Evolutionary conservation across 805 yeast genomes (phyloP).

Genomic region (Kuraishia capsulata): DNA sequence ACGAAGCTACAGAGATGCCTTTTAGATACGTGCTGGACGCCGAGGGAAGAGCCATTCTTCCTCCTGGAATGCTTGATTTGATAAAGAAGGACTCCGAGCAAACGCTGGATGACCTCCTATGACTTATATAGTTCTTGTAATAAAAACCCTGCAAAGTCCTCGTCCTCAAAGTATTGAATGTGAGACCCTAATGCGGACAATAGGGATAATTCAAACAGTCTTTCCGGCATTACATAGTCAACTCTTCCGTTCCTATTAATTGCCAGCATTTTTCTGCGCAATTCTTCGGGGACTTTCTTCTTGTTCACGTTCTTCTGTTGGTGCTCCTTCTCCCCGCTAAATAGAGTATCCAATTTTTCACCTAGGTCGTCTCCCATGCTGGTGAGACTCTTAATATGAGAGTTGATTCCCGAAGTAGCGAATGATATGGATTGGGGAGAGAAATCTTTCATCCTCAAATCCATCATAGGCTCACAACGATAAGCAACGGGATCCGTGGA

Average conservation of each 20-base stretch:
- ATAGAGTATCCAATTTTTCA: constrained; percentile 12
- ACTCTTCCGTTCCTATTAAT: constrained; percentile 69
- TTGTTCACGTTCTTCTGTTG: constrained; percentile 9
- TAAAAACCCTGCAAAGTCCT: constrained; percentile 74
- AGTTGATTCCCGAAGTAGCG: constrained; percentile 39
- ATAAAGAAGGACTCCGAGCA: constrained; percentile 83
- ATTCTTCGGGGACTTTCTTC: background rate
- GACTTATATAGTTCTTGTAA: constrained; percentile 40
- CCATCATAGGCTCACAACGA: constrained; percentile 77
- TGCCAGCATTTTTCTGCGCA: background rate
- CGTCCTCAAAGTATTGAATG: constrained; percentile 79
- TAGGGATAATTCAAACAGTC: constrained; percentile 70
- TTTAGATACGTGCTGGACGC: constrained; percentile 75
- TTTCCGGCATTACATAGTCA: constrained; percentile 74
- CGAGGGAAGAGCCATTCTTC: constrained; percentile 69
- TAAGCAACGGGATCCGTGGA: constrained; percentile 91
- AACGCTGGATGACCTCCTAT: constrained; percentile 60
- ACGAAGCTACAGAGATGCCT: constrained; percentile 97
- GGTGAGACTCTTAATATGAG: constrained; percentile 26
- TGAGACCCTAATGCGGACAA: constrained; percentile 84
- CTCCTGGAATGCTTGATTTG: constrained; percentile 83
- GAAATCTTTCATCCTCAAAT: constrained; percentile 33
- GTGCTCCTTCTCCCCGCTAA: too few species aligned
- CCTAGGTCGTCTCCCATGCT: constrained; percentile 34
- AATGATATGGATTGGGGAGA: constrained; percentile 54